These are phyloP conservation scores for Staphylotrichum tortipilum DNA, from an alignment of 495 filamentous ascomycete genomes.

Conservation along the genomic window DNA sequence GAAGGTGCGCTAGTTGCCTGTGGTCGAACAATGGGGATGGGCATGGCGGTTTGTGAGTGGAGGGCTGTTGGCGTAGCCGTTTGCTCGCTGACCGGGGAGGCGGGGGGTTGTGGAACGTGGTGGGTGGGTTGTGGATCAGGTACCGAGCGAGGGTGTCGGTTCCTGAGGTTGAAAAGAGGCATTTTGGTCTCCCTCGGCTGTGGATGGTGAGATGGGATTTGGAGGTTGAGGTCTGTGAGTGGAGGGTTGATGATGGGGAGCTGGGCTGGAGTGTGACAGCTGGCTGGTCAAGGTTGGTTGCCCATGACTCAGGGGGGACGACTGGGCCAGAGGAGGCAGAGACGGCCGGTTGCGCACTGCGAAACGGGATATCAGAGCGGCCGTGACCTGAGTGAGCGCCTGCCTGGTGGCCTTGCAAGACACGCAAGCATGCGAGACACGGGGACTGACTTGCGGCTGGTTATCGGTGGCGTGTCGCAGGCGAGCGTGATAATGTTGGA, in stretches of 20 bases:
- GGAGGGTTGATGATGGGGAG: neutral
- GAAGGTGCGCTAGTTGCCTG: neutral
- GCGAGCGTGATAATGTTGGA: neutral
- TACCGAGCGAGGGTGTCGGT: neutral
- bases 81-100: neutral
- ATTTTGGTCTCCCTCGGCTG: too few species aligned
- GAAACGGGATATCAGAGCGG: neutral
- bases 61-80: neutral
- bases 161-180: neutral
- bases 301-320: neutral
- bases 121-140: neutral
- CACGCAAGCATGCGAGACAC: neutral
- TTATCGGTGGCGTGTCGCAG: neutral
- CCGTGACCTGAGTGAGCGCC: neutral
- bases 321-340: neutral
- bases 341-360: neutral
- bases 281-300: neutral
- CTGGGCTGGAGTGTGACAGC: neutral
- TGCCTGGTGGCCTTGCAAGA: neutral
- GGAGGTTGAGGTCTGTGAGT: neutral
- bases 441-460: constrained; percentile 1
- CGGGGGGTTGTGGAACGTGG: neutral
- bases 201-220: too few species aligned
- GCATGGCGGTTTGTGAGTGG: neutral
- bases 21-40: neutral